A percentile compares a stretch with the other conserved stretches of the same genome.
Evolutionary conservation across 176 grass and related monocot genomes (phyloP).

Genomic region (Panicum miliaceum): DNA sequence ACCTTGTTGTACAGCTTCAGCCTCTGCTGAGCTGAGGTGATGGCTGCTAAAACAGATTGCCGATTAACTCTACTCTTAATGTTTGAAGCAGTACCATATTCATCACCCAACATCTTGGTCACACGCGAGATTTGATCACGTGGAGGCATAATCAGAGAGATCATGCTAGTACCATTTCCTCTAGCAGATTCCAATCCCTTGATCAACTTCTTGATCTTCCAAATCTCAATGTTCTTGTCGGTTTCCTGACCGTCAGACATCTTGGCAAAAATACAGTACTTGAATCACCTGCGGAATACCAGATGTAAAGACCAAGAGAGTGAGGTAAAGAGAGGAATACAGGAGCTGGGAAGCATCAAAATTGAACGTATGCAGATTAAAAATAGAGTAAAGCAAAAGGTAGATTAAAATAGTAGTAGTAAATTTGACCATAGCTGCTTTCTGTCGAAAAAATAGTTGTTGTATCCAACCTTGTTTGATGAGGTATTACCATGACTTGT

Average conservation of each 20-base stretch:
- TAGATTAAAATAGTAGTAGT: neutral
- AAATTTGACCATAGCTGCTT: neutral
- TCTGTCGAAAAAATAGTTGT: neutral
- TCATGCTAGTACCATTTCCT: conserved; percentile 84
- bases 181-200: conserved; percentile 77
- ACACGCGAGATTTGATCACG: conserved; percentile 75
- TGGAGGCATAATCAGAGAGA: conserved; percentile 79
- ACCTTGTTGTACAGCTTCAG: conserved; percentile 84
- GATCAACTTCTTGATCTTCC: conserved; percentile 85
- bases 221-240: conserved; percentile 86
- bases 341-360: neutral
- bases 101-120: conserved; percentile 80
- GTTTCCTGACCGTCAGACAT: conserved; percentile 76
- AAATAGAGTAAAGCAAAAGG: neutral
- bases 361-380: neutral
- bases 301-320: neutral
- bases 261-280: conserved; percentile 41
- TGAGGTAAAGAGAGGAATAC: neutral
- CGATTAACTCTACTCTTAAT: conserved; percentile 76
- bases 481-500: too few relatives aligned
- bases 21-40: conserved; percentile 79
- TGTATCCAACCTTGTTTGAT: neutral
- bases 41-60: conserved; percentile 73
- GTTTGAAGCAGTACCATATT: conserved; percentile 80
- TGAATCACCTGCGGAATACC: conserved; percentile 36